Evolutionary conservation across 495 filamentous ascomycete genomes (phyloP).

Genomic region (Evansstolkia leycettana): DNA sequence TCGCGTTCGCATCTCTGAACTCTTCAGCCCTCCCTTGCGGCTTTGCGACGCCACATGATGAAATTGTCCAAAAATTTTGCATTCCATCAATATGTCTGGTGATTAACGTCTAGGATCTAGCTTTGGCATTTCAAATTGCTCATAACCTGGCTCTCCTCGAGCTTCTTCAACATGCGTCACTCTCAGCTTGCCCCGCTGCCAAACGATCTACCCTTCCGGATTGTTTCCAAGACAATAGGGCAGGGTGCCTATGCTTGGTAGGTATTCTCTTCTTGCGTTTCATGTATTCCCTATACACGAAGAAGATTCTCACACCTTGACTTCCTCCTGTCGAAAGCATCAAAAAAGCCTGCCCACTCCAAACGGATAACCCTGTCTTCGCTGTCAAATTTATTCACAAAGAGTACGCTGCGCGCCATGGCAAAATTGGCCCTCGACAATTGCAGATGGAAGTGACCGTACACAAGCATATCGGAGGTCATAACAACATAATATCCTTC

Average conservation of each 20-base stretch:
- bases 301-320: slow-evolving; percentile 4
- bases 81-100: too few relatives aligned
- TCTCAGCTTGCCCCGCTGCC: slow-evolving; percentile 86
- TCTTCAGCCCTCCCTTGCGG: slow-evolving; percentile 8
- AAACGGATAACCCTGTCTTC: slow-evolving; percentile 63
- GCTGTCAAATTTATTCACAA: slow-evolving; percentile 99
- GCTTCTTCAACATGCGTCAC: slow-evolving; percentile 41
- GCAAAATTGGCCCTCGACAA: slow-evolving; percentile 79
- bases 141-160: too few relatives aligned
- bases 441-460: slow-evolving; percentile 79
- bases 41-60: not conserved
- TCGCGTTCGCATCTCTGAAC: slow-evolving; percentile 1
- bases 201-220: slow-evolving; percentile 75
- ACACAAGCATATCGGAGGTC: slow-evolving; percentile 74
- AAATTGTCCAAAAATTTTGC: not conserved
- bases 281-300: not conserved
- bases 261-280: slow-evolving; percentile 15
- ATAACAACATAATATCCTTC: slow-evolving; percentile 88
- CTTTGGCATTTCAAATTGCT: too few relatives aligned
- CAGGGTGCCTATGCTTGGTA: slow-evolving; percentile 96
- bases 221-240: slow-evolving; percentile 92
- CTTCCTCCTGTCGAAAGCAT: slow-evolving; percentile 44
- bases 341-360: slow-evolving; percentile 76
- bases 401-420: slow-evolving; percentile 77
- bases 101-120: too few relatives aligned